These are phyloP conservation scores for Scedosporium aurantiacum DNA, from an alignment of 2,329 filamentous ascomycete species.

Conservation along the genomic window DNA sequence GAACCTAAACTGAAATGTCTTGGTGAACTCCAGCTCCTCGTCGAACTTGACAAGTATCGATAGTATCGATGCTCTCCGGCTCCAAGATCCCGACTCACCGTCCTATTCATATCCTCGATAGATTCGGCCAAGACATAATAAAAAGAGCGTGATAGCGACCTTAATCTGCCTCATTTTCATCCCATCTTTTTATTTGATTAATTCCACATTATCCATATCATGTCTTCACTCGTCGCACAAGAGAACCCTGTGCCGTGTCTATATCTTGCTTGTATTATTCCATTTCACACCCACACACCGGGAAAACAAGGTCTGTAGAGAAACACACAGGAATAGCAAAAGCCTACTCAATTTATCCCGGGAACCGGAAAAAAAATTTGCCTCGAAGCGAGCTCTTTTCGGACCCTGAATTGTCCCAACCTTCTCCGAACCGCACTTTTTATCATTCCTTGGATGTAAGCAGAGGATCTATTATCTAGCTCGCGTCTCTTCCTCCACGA, in stretches of 20 bases:
- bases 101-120: neutral
- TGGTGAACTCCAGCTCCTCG: no score
- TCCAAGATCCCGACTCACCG: no score
- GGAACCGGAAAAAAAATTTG: neutral
- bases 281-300: neutral
- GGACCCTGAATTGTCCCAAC: neutral
- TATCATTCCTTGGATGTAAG: no score
- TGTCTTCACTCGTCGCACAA: neutral
- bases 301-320: neutral
- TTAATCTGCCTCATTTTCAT: neutral
- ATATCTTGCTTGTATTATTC: no score
- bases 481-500: no score
- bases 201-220: neutral
- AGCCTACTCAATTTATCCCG: no score
- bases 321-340: no score
- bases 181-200: neutral
- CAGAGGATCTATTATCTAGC: no score
- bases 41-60: no score
- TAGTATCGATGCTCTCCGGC: no score
- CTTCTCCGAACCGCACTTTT: no score
- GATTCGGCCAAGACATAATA: neutral
- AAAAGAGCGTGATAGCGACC: neutral
- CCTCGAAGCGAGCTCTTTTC: neutral
- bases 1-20: neutral
- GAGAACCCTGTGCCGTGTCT: neutral